These are phyloP conservation scores for Flueggea neowawraea DNA, from an alignment of 441 rosid genomes.

Conservation along the genomic window DNA sequence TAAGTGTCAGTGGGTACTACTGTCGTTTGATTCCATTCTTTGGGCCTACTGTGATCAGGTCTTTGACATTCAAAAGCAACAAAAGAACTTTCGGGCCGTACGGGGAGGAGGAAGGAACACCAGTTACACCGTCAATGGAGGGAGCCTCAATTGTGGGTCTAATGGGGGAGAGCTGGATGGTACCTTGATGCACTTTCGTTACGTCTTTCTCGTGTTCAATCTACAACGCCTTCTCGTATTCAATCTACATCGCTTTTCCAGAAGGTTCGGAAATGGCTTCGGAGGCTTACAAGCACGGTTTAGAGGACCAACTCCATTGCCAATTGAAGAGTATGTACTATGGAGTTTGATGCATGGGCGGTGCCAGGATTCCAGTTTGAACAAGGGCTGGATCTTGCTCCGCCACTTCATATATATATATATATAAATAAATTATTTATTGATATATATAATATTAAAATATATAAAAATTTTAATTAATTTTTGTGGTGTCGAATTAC, in stretches of 20 bases:
- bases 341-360: too few species aligned
- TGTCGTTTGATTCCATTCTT: constrained; percentile 41
- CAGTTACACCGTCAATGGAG: constrained; percentile 50
- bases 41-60: constrained; percentile 59
- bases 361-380: too few species aligned
- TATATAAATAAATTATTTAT: too few species aligned
- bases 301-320: background rate
- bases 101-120: constrained; percentile 70
- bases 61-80: constrained; percentile 65
- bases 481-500: too few species aligned
- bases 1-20: constrained; percentile 57
- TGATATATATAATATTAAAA: too few species aligned
- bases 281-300: constrained; percentile 39
- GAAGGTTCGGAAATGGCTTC: constrained; percentile 43
- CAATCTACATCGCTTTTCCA: too few species aligned
- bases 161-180: constrained; percentile 73
- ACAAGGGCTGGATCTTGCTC: too few species aligned
- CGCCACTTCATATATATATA: too few species aligned
- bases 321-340: too few species aligned
- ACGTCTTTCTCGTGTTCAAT: constrained; percentile 37
- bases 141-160: constrained; percentile 62
- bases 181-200: constrained; percentile 70
- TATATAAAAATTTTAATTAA: too few species aligned
- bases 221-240: too few species aligned
- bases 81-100: constrained; percentile 58